Evolutionary conservation across 2,329 filamentous ascomycete species (phyloP), one percentile per base, ranked within the genome.

Genomic region (Xylaria hypoxylon): DNA sequence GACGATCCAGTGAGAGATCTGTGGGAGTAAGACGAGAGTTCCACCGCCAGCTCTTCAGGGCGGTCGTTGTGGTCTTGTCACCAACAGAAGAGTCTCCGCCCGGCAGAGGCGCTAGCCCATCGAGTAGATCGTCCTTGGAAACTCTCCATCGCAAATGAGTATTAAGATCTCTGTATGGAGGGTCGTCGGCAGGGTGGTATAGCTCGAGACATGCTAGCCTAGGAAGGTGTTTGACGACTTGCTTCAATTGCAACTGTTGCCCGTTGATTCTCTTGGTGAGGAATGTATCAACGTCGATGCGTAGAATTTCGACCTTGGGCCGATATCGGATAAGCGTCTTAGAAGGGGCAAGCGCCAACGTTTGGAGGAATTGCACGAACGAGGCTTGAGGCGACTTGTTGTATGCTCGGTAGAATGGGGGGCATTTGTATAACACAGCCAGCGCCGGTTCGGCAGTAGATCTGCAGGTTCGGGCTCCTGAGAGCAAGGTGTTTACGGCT

Each of bases 381-480:
- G 87, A 78, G 19, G n/a, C 79, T 78, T 70, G 80, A 80, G 45
- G 81, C 79, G 76, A 82, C 85, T 62, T 72, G 59, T 66, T 68
- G 79, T 72, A 40, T 74, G 79, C 65, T 86, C 83, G 50, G 8
- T 71, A 55, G 58, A 96, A 80, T 1, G 89, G 89, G 8, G 92
- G 92, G 5, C 83, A 87, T 52, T 85, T 83, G 76, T 96, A 96
- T 5, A 96, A 82, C 1, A 87, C 90, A 5, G 89, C 89, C 57
- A 96, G 79, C 1, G 92, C 92, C 5, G 93, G 90, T 72, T 94
- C 92, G 0, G 86, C 80, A 64, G 94, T 93, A 2, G 83, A 77
- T 57, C 83, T 86, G 71, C 90, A 94, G 17, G 88, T 80, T 1
- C 84, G 82, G 40, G 91, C 88, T 50, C 86, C 80, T n/a, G 83